A percentile compares a stretch with the other conserved stretches of the same genome.
Conservation (phyloP, 208 protist genomes). For the Acanthamoeba lugdunensis region DNA sequence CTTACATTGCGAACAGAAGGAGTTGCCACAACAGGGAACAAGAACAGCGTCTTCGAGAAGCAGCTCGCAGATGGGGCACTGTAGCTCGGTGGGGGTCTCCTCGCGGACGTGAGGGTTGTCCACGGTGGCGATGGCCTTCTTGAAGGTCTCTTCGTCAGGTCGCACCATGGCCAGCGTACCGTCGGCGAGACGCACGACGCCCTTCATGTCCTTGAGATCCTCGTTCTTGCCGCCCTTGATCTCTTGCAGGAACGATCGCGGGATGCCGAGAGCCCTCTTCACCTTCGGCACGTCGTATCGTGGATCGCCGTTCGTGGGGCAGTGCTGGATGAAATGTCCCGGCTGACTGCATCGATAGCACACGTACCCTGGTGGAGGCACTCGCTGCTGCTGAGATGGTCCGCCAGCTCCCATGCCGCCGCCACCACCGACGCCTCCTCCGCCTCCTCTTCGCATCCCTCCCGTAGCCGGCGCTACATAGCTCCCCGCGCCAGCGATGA, state of each 20-base stretch:
- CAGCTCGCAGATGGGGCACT: conserved; percentile 76
- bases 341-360: conserved; percentile 82
- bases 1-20: conserved; percentile 78
- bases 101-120: background rate
- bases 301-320: conserved; percentile 84
- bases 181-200: background rate
- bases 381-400: background rate
- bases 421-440: background rate
- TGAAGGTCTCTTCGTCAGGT: background rate
- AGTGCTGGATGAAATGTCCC: conserved; percentile 84
- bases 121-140: background rate
- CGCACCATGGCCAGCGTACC: conserved; percentile 1
- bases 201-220: conserved; percentile 17
- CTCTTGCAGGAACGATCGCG: conserved; percentile 79
- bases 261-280: conserved; percentile 84
- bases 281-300: conserved; percentile 78
- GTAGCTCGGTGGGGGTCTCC: conserved; percentile 69
- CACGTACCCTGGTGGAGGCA: conserved; percentile 78
- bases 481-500: background rate
- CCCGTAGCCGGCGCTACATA: background rate
- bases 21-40: conserved; percentile 78
- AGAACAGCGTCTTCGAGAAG: conserved; percentile 74
- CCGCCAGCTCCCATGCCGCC: no score
- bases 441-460: background rate
- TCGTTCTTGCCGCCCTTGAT: conserved; percentile 19